phyloP scores from a whole-genome alignment of 108 stramenopile genomes.

The Asterionellopsis glacialis region DNA sequence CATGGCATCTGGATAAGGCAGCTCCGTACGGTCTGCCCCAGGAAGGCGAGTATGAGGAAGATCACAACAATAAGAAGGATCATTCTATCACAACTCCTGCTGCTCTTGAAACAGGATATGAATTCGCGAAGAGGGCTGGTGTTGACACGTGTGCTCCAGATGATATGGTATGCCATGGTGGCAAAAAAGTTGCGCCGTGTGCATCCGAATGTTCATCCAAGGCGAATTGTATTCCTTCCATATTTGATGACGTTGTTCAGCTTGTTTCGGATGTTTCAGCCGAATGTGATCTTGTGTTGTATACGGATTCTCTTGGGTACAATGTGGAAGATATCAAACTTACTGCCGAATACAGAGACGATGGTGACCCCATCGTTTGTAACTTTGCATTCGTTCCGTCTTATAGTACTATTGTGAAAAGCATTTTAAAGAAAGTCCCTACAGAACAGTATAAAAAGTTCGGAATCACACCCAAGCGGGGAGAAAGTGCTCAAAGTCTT shows the following conservation, averaged over 20 bases:
- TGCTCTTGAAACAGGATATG: slow-evolving; percentile 35
- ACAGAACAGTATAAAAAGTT: slow-evolving; percentile 33
- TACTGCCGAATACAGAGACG: slow-evolving; percentile 54
- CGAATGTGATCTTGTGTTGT: slow-evolving; percentile 67
- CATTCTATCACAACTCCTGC: background rate
- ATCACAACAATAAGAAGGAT: background rate
- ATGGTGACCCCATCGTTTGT: slow-evolving; percentile 45
- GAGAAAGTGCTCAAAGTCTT: slow-evolving; percentile 8
- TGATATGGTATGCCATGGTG: slow-evolving; percentile 42
- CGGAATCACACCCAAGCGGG: slow-evolving; percentile 27
- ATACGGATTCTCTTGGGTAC: slow-evolving; percentile 61
- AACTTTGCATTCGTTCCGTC: slow-evolving; percentile 70
- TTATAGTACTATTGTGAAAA: slow-evolving; percentile 49
- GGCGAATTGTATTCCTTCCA: slow-evolving; percentile 48
- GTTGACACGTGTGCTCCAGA: slow-evolving; percentile 32
- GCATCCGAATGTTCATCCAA: slow-evolving; percentile 63
- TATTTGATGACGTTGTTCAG: slow-evolving; percentile 49
- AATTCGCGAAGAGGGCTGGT: slow-evolving; percentile 36
- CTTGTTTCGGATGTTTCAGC: slow-evolving; percentile 44
- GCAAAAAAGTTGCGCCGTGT: slow-evolving; percentile 45
- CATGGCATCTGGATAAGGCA: slow-evolving; percentile 65
- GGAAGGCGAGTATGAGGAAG: background rate
- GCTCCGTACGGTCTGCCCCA: slow-evolving; percentile 42
- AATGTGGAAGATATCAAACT: slow-evolving; percentile 38
- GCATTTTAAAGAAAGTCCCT: slow-evolving; percentile 50